phyloP scores from a whole-genome alignment of 257 asterid species.

The Gentiana dahurica region DNA sequence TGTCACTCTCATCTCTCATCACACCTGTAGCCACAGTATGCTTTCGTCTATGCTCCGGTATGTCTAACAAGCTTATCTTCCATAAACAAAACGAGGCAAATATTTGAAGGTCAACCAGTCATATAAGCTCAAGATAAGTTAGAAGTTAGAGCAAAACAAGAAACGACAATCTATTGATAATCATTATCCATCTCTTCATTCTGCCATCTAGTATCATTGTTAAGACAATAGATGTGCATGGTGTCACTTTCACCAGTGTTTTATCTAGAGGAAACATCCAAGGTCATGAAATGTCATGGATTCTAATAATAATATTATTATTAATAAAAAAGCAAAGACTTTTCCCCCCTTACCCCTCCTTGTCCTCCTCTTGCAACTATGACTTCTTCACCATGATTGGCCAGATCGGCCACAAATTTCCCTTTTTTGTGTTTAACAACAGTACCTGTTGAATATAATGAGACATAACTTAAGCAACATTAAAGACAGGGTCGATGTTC shows the following conservation, averaged over 20 bases:
- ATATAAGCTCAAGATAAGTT: constrained; percentile 4
- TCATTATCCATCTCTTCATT: too few relatives aligned
- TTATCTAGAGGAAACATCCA: neutral
- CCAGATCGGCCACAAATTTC: constrained; percentile 81
- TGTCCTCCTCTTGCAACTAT: constrained; percentile 95
- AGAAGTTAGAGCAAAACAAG: constrained; percentile 1
- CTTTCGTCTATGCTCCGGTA: constrained; percentile 57
- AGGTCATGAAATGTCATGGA: neutral
- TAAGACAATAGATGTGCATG: neutral
- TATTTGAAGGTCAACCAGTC: constrained; percentile 5
- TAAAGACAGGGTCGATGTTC: neutral
- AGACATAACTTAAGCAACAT: neutral
- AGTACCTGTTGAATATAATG: constrained; percentile 47
- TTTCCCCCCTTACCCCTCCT: constrained; percentile 73
- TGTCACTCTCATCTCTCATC: constrained; percentile 82
- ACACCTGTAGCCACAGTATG: constrained; percentile 40
- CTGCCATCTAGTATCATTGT: neutral
- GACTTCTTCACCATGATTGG: constrained; percentile 80
- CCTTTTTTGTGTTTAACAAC: constrained; percentile 88
- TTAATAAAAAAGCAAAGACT: too few relatives aligned
- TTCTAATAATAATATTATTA: too few relatives aligned
- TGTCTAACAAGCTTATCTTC: constrained; percentile 85
- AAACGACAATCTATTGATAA: too few relatives aligned
- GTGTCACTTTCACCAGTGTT: neutral
- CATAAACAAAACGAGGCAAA: constrained; percentile 16